Conservation (phyloP, 129 eudicot genomes). For the Saposhnikovia divaricata region DNA sequence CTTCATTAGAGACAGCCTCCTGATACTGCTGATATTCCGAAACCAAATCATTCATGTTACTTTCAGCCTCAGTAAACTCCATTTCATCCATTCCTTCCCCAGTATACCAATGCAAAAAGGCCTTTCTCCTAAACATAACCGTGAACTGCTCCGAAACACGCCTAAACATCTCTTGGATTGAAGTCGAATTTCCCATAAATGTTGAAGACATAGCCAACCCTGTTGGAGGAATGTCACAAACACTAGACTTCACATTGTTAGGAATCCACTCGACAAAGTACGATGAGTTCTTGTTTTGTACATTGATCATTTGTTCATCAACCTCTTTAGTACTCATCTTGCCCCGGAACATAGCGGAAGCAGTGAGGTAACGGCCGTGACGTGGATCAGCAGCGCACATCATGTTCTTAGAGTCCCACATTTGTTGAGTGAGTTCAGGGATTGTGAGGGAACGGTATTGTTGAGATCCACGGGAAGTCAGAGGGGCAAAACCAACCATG, state of each 20-base stretch:
- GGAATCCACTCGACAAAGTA: slow-evolving; percentile 13
- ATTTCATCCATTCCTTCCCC: slow-evolving; percentile 15
- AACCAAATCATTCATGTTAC: slow-evolving; percentile 14
- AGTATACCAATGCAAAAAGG: slow-evolving; percentile 14
- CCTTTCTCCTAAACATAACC: slow-evolving; percentile 11
- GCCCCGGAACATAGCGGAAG: slow-evolving; percentile 11
- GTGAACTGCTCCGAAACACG: slow-evolving; percentile 13
- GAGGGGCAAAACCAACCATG: slow-evolving; percentile 10
- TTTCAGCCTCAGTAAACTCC: slow-evolving; percentile 13
- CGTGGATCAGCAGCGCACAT: slow-evolving; percentile 15
- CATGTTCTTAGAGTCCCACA: slow-evolving; percentile 15
- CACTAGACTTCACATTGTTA: slow-evolving; percentile 12
- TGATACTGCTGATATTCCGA: slow-evolving; percentile 16
- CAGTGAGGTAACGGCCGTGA: slow-evolving; percentile 13
- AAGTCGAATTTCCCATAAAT: slow-evolving; percentile 10
- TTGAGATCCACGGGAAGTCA: slow-evolving; percentile 12
- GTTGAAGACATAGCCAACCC: slow-evolving; percentile 11
- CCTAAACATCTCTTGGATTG: slow-evolving; percentile 13
- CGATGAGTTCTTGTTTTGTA: slow-evolving; percentile 11
- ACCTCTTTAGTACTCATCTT: slow-evolving; percentile 12
- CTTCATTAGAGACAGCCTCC: slow-evolving; percentile 6
- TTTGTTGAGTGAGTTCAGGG: slow-evolving; percentile 15
- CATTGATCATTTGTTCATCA: slow-evolving; percentile 12
- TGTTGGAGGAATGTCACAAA: slow-evolving; percentile 11
- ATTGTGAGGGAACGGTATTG: slow-evolving; percentile 13